phyloP scores from a whole-genome alignment of 345 rosid genomes.

The Populus simonii region DNA sequence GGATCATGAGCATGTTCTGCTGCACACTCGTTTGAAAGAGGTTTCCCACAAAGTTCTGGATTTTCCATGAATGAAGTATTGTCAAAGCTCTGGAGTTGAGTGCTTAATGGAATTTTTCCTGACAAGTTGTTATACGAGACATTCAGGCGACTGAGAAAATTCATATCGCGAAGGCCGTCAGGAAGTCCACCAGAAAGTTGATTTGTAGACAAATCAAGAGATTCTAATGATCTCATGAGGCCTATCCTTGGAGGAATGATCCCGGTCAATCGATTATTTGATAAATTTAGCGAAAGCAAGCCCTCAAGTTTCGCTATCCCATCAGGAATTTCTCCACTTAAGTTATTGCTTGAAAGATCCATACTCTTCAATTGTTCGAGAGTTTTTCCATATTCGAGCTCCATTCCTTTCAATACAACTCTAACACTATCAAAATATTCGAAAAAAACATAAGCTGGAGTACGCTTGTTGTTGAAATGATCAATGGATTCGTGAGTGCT shows the following conservation, averaged over 20 bases:
- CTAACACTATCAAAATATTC: not conserved
- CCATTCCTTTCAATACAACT: not conserved
- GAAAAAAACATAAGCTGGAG: too few species aligned
- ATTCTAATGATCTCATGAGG: not conserved
- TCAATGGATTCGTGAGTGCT: too few species aligned
- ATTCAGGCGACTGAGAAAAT: not conserved
- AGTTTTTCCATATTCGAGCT: not conserved
- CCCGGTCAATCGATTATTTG: not conserved
- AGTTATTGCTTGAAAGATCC: constrained; percentile 4
- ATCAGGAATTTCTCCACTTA: not conserved
- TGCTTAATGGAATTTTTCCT: constrained; percentile 1
- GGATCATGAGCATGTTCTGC: not conserved
- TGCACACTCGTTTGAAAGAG: not conserved
- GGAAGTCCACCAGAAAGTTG: constrained; percentile 1
- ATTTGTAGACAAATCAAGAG: constrained; percentile 4
- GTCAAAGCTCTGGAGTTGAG: not conserved
- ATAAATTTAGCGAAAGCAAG: constrained; percentile 3
- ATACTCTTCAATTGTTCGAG: not conserved
- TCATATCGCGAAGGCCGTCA: not conserved
- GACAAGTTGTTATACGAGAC: not conserved
- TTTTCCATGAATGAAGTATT: not conserved
- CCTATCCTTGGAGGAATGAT: not conserved
- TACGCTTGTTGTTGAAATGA: too few species aligned
- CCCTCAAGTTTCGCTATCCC: not conserved
- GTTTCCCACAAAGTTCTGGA: constrained; percentile 1